Conservation (phyloP, 139 green algal genomes). For the Raphidocelis subcapitata region DNA sequence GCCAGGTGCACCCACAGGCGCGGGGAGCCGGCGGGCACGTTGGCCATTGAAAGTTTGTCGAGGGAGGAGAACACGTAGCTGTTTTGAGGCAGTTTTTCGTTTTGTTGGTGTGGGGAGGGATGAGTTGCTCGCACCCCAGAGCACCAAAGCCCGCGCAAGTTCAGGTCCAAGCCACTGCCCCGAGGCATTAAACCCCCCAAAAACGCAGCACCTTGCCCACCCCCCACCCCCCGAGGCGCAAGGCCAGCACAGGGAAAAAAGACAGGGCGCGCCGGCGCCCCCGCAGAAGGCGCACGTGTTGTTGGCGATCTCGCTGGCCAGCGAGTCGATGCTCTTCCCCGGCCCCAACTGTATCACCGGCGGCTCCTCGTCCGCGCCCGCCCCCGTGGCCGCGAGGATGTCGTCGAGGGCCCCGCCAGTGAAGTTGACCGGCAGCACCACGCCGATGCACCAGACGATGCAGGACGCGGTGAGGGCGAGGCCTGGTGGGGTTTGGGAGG, state of each 20-base stretch:
- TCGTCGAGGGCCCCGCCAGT: slow-evolving; percentile 14
- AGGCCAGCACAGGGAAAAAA: too few species aligned
- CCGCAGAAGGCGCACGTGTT: too few species aligned
- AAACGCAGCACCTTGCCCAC: too few species aligned
- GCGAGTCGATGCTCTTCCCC: not conserved
- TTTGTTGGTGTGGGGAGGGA: slow-evolving; percentile 98
- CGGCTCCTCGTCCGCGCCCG: not conserved
- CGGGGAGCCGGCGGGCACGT: slow-evolving; percentile 32
- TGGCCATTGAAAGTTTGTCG: slow-evolving; percentile 41
- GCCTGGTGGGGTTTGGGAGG: not conserved
- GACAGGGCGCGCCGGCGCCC: too few species aligned
- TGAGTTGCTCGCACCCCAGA: too few species aligned
- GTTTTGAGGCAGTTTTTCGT: slow-evolving; percentile 84
- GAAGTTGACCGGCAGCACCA: slow-evolving; percentile 56
- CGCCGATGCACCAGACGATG: slow-evolving; percentile 35
- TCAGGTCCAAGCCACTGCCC: too few species aligned
- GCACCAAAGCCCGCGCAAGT: too few species aligned
- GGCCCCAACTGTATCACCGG: slow-evolving; percentile 1
- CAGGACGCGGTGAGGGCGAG: slow-evolving; percentile 1
- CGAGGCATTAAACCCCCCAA: too few species aligned
- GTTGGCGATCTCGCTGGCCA: not conserved
- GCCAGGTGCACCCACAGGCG: slow-evolving; percentile 60
- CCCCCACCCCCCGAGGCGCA: too few species aligned
- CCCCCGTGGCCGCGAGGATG: not conserved
- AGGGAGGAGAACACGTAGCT: slow-evolving; percentile 5